Base-by-base conservation (phyloP, 116 monocot genomes). In the Trichopus zeylanicus region DNA sequence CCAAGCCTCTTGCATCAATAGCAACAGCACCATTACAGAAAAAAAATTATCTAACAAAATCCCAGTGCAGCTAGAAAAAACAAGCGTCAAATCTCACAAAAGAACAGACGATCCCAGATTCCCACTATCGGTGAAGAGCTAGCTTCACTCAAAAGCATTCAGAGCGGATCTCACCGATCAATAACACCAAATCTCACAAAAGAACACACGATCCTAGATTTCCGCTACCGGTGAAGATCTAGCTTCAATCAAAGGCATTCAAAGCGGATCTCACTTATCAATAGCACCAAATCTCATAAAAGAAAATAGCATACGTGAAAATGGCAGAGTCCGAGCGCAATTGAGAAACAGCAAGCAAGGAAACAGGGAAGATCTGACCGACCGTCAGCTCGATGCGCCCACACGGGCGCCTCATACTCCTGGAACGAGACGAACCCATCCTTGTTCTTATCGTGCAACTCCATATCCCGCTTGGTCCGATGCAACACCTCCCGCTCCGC, bases 371-470 rank as follows among this genome's bases (percentile, higher is more conserved):
- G 15, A 53, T 53, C 53, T 53, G 27, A 53, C 53, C 28, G 28
- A 80, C 78, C 78, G 10, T 57, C 60, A 38, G 66, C 72, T 11
- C 58, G 33, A 26, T 49, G 67, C 21, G 77, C 51, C 98, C 91
- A 85, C 13, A 68, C 73, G 0, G 98, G 98, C 4, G 82, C 66
- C 52, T 88, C 85, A 63, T 79, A 98, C 78, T 98, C 91, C 20
- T 63, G 16, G 47, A 91, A 78, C 6, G 85, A 68, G 19, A 98
- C 60, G 20, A 88, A 68, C 7, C 88, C 98, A 63, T 98, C 98
- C 18, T 59, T 71, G 57, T 98, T 78, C 71, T 76, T 82, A 48
- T 98, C 98, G 52, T 98, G 91, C 22, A 85, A 38, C 56, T 87
- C 85, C 78, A 98, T 66, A n/a, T 91, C 91, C 71, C 87, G 60